Evolutionary conservation across 805 yeast genomes (phyloP), one percentile per base, ranked within the genome.

Genomic region (Kodamaea restingae): DNA sequence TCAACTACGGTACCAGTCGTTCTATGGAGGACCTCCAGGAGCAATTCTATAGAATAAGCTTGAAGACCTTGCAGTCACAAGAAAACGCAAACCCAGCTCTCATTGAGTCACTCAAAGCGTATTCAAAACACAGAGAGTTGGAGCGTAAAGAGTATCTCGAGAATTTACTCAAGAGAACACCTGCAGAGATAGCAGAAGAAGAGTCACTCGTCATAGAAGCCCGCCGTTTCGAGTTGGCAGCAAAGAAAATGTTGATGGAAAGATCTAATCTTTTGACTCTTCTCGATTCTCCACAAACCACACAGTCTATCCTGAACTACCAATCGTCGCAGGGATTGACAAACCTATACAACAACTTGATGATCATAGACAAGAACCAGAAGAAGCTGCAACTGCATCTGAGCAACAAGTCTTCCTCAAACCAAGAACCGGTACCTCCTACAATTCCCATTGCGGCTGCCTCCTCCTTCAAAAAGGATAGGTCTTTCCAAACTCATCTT

Each of bases 111-210:
- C 70, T 93, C 52, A 71, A 65, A 32, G 57, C 79, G 15, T 93
- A 73, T 56, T 79, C 86, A 28, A 81, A 80, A 49, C 71, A 73
- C 5, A 80, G 77, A 47, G 98, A 93, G 58, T 44, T 73, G 15
- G 87, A 81, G 49, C 75, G 98, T 45, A 93, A 93, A 51, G 76
- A 76, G 37, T 91, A 91, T 55, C 63, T 93, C 33, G 81, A 81
- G 50, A 77, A 86, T 44, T 65, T 93, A 27, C 69, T 91, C 31
- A 79, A 80, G 26, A 70, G 99, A 49, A 80, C 91, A 2, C 97
- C 98, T 1, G 95, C 97, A 0, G 98, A 93, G 57, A 86, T 93
- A 32, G 98, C 98, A 0, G 98, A 93, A 64, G 99, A 93, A 56
- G 98, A 93, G 58, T 88, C 95, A 0, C 68, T 93, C 36, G 86